Evolutionary conservation across 306 rosid genomes (phyloP), one percentile per base, ranked within the genome.

Genomic region (Dalbergia oliveri): DNA sequence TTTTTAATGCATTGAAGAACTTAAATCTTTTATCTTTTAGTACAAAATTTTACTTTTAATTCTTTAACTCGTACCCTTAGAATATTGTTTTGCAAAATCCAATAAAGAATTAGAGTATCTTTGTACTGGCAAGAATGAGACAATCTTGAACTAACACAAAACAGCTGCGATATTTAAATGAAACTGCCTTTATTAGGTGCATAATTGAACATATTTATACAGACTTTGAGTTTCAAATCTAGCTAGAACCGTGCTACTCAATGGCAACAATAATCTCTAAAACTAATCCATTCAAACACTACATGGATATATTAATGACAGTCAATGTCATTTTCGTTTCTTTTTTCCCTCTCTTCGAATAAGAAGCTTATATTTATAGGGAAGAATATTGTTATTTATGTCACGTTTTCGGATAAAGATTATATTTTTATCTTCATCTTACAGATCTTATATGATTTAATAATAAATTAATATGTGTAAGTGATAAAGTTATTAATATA

Each of bases 151-250:
- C 34, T 5, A 3, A 72, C 19, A 53, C 37, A 11, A 35, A 19
- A 16, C 21, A 23, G 10, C 19, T 13, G 41, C n/a, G 33, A 31
- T 6, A 26, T 45, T 31, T 61, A 64, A 60, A 43, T 3, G 58
- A n/a, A 74, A 26, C 14, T 26, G 60, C 18, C 49, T 45, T 31
- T 18, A 45, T 47, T 69, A 34, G 11, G 9, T 43, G 47, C 47
- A 43, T 43, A 43, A 69, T 57, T 5, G 12, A 8, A 21, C 2
- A 61, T 23, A 71, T 62, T 71, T 51, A 69, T 77, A 69, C 5
- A 16, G 9, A 5, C 31, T 31, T 15, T 19, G 44, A 59, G 21
- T 33, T 11, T 31, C 26, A 45, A 58, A 45, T 45, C 9, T 33
- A 33, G 50, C 14, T 16, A 47, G 35, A 75, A 23, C 34, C 69